Evolutionary conservation across 148 eudicot species (phyloP).

Genomic region (Camellia granthamiana): DNA sequence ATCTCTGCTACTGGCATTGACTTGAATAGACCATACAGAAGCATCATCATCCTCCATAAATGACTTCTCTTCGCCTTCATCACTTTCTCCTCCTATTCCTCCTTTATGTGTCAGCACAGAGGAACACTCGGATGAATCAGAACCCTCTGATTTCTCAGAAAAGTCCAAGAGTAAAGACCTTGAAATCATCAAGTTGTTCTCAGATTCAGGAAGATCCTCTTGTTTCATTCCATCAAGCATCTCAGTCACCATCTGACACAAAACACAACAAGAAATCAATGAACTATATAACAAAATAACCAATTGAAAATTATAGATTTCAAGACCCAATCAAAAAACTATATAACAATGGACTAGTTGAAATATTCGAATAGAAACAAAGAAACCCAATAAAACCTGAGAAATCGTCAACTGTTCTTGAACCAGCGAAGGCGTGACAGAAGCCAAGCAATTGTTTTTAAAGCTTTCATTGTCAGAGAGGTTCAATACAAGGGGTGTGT

Average conservation of each 20-base stretch:
- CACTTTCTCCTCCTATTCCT: constrained; percentile 15
- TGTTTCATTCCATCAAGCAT: constrained; percentile 26
- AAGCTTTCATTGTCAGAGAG: constrained; percentile 24
- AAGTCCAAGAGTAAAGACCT: constrained; percentile 71
- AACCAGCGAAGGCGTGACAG: constrained; percentile 39
- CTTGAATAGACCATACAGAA: constrained; percentile 81
- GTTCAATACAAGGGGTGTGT: constrained; percentile 57
- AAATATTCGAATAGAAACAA: not conserved
- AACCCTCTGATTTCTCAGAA: constrained; percentile 56
- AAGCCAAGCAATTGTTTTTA: constrained; percentile 26
- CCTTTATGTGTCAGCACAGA: constrained; percentile 45
- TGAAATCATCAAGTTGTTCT: constrained; percentile 45
- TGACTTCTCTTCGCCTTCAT: constrained; percentile 9
- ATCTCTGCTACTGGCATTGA: constrained; percentile 60
- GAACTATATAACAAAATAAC: not conserved
- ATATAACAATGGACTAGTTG: not conserved
- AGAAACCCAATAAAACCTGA: constrained; percentile 33
- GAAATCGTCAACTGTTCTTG: constrained; percentile 47
- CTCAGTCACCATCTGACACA: constrained; percentile 34
- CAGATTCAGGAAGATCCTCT: constrained; percentile 29
- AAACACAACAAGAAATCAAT: not conserved
- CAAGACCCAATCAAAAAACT: not conserved
- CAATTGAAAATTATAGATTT: not conserved
- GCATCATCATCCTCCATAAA: constrained; percentile 48
- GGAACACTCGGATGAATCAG: constrained; percentile 42